phyloP scores from a whole-genome alignment of 139 green algal genomes.

The Spirogloea muscicola region DNA sequence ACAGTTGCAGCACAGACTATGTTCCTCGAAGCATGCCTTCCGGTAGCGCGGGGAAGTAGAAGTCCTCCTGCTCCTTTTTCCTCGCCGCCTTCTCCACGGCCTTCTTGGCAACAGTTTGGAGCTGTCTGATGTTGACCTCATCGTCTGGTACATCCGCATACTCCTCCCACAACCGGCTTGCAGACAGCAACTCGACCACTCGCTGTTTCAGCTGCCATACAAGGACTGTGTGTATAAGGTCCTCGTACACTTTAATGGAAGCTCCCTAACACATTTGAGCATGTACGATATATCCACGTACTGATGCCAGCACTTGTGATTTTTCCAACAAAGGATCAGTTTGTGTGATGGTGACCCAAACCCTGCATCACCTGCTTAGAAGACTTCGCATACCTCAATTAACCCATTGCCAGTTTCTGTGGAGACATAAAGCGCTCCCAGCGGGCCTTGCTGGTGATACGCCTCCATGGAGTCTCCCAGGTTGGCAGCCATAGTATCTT shows the following conservation, averaged over 20 bases:
- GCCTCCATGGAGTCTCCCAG: no score
- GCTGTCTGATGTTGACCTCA: background rate
- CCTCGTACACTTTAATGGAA: background rate
- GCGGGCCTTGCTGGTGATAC: background rate
- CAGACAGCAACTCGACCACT: slow-evolving; percentile 2
- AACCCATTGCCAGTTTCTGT: background rate
- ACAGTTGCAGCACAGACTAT: no score
- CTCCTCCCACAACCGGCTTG: background rate
- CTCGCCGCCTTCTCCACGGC: no score
- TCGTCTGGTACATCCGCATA: background rate
- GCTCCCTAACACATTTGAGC: background rate
- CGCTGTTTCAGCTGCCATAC: background rate
- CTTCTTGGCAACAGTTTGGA: no score
- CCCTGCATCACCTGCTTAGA: no score
- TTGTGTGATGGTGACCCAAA: no score
- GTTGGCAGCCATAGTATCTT: no score
- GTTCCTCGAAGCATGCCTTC: background rate
- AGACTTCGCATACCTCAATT: background rate
- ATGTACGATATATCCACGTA: background rate
- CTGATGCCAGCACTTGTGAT: background rate
- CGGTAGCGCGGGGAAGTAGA: background rate
- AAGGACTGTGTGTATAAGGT: background rate
- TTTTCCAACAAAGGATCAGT: background rate
- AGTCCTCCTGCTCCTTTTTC: background rate
- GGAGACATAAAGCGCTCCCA: background rate